Evolutionary conservation across 169 alveolate genomes (phyloP), one percentile per base, ranked within the genome.

Genomic region (Plasmodium vivax): DNA sequence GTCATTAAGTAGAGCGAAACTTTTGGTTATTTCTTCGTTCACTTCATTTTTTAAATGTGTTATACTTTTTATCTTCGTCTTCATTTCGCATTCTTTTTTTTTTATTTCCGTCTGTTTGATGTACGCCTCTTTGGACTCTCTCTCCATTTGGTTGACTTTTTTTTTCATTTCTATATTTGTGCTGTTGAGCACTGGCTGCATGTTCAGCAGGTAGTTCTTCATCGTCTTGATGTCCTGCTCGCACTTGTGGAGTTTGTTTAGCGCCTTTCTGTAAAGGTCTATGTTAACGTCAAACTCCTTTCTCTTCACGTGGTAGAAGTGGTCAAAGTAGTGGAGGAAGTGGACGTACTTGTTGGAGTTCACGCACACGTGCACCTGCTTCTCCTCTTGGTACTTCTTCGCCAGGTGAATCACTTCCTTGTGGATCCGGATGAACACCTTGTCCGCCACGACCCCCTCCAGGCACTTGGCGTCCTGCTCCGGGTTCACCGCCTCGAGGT

Each of bases 121-220:
- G 72, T 90, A 90, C 14, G 94, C 94, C 2, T 58, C 88, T 27
- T 90, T 90, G 30, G 88, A 79, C 12, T 90, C 82, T 90, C 90
- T 90, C 47, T 90, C 94, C 32, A 90, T 90, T 79, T 90, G 84
- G 62, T 80, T 90, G 16, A 81, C 94, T 51, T 90, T 90, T 90
- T 80, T 90, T n/a, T 80, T 90, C 90, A 90, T 79, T 80, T 90
- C 94, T 16, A 90, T 90, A 72, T 90, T 90, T 36, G 94, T 90
- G 54, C 90, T 90, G 38, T 90, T 90, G 8, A 90, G 19, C 3
- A 90, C 79, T 41, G 94, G 94, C 27, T 90, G 94, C 58, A 90
- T 80, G 51, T 90, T 90, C 45, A 90, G 82, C 30, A 90, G 72
- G 82, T 90, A 41, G 38, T 79, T 90, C 82, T 90, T 90, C 94